phyloP scores from a whole-genome alignment of 352 stramenopile genomes.

The Hyaloperonospora brassicae region DNA sequence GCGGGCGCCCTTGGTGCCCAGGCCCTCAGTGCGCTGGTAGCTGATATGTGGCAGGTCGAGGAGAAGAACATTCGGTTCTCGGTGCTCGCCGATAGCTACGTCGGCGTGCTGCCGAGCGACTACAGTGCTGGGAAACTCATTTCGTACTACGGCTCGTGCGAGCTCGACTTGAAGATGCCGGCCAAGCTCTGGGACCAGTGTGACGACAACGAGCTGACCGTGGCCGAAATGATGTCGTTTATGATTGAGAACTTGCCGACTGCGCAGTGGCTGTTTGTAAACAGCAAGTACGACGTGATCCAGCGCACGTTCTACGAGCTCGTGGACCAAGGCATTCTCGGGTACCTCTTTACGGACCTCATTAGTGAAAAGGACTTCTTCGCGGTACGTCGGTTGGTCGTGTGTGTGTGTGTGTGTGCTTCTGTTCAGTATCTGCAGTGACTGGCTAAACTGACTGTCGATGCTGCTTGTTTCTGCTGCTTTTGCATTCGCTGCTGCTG shows the following conservation, averaged over 20 bases:
- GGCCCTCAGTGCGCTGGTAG: conserved; percentile 34
- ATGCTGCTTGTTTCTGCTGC: no score
- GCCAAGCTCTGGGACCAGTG: conserved; percentile 36
- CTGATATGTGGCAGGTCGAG: conserved; percentile 50
- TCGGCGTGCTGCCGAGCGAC: conserved; percentile 45
- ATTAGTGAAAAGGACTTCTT: conserved; percentile 54
- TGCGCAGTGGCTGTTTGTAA: conserved; percentile 55
- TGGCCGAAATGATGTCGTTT: conserved; percentile 41
- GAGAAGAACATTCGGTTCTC: conserved; percentile 46
- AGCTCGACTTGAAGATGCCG: conserved; percentile 39
- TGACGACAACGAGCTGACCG: conserved; percentile 32
- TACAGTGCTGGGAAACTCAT: conserved; percentile 42
- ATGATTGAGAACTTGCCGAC: conserved; percentile 42
- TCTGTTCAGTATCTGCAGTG: background rate
- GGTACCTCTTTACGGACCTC: conserved; percentile 44
- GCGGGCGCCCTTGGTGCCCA: conserved; percentile 47
- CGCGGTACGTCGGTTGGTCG: conserved; percentile 18
- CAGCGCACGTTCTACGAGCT: conserved; percentile 68
- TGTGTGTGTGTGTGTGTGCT: background rate
- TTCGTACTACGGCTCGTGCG: conserved; percentile 52
- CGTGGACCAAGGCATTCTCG: conserved; percentile 39
- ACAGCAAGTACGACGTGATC: conserved; percentile 51
- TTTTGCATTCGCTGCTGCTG: background rate
- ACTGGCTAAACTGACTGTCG: background rate
- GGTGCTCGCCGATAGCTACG: conserved; percentile 57